These are phyloP conservation scores for Hanseniaspora taiwanica DNA, from an alignment of 805 yeast genomes.

Conservation along the genomic window DNA sequence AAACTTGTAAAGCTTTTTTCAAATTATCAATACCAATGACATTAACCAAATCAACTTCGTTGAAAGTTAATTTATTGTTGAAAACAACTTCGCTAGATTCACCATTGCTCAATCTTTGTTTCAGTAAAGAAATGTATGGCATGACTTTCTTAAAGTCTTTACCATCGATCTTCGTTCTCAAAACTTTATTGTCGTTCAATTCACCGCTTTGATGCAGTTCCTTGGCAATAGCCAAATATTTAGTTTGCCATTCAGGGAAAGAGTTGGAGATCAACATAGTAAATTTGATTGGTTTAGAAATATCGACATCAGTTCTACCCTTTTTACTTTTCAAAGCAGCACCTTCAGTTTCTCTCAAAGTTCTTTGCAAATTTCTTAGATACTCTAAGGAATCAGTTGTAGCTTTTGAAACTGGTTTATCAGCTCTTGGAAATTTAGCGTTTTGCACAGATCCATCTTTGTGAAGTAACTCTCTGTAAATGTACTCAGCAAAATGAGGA, in stretches of 20 bases:
- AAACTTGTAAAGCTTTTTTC: conserved; percentile 39
- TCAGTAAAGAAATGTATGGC: conserved; percentile 86
- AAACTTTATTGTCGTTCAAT: conserved; percentile 49
- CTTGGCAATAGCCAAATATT: conserved; percentile 68
- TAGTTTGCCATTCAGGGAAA: conserved; percentile 89
- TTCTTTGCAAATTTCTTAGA: conserved; percentile 63
- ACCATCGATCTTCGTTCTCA: conserved; percentile 52
- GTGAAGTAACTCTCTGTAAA: conserved; percentile 72
- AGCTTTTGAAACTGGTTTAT: conserved; percentile 48
- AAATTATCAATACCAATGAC: conserved; percentile 35
- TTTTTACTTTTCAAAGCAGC: conserved; percentile 66
- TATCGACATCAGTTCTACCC: conserved; percentile 70
- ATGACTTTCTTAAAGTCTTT: conserved; percentile 95
- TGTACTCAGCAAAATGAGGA: conserved; percentile 88
- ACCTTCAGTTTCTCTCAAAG: conserved; percentile 90
- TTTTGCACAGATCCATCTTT: conserved; percentile 54
- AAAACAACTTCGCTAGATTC: conserved; percentile 71
- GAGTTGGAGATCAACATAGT: conserved; percentile 62
- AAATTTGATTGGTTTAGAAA: conserved; percentile 56
- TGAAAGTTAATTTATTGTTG: conserved; percentile 76
- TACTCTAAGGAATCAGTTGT: conserved; percentile 61
- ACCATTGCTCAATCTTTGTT: conserved; percentile 52
- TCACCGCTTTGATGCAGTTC: conserved; percentile 53
- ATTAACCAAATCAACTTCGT: conserved; percentile 33
- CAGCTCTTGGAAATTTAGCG: conserved; percentile 70